Conservation (phyloP, 2,329 filamentous ascomycete genomes). For the Colletotrichum tofieldiae region DNA sequence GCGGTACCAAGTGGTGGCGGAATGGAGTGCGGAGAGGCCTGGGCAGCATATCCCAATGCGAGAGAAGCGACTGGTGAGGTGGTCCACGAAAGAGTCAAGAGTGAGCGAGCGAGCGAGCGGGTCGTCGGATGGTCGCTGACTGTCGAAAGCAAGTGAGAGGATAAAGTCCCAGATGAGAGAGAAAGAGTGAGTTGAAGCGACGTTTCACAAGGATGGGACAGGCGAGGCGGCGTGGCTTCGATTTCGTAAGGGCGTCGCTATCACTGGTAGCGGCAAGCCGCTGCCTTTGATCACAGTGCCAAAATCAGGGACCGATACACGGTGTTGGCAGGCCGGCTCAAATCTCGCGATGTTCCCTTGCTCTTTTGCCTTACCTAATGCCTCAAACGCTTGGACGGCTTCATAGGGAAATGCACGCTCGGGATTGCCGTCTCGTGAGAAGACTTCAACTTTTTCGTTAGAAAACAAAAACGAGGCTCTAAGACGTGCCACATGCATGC, state of each 20-base stretch:
- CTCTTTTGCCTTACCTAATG: conserved; percentile 10
- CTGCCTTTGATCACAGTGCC: conserved; percentile 1
- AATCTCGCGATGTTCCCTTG: not conserved
- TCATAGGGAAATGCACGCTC: not conserved
- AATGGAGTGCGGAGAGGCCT: conserved; percentile 31
- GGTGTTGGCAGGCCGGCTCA: not conserved
- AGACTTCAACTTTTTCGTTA: conserved; percentile 41
- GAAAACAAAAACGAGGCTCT: conserved; percentile 40
- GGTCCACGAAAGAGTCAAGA: not conserved
- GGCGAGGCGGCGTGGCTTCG: conserved; percentile 10
- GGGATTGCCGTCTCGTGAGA: not conserved
- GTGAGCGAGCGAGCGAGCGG: not conserved
- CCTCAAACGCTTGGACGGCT: not conserved
- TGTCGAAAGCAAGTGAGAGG: conserved; percentile 5
- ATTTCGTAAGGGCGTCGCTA: not conserved
- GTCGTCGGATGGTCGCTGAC: not conserved
- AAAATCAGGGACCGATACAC: not conserved
- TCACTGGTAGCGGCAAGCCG: conserved; percentile 3
- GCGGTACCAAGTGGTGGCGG: conserved; percentile 18
- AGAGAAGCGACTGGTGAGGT: not conserved
- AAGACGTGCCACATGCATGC: conserved; percentile 42
- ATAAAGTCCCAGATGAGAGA: not conserved
- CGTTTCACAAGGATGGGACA: conserved; percentile 17
- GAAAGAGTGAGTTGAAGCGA: conserved; percentile 6
- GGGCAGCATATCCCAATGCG: not conserved